Evolutionary conservation across 2,329 filamentous ascomycete species (phyloP).

Genomic region (Mollisiaceae sp.): DNA sequence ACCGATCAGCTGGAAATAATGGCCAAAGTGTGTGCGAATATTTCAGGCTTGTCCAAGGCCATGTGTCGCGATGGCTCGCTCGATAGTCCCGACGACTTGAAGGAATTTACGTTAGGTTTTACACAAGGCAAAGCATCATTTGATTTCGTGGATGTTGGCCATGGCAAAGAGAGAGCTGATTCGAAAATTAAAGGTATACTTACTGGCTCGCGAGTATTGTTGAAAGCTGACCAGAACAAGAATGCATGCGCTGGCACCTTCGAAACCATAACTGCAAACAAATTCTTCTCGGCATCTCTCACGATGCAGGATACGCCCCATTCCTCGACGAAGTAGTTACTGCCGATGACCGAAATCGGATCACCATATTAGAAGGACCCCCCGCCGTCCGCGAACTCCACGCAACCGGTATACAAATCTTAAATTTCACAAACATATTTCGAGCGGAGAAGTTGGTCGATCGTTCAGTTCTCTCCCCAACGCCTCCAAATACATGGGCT

Average conservation of each 20-base stretch:
- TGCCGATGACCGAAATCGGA: constrained; percentile 51
- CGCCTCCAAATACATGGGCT: constrained; percentile 38
- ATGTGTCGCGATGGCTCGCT: constrained; percentile 56
- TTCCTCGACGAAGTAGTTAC: constrained; percentile 60
- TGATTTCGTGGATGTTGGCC: constrained; percentile 68
- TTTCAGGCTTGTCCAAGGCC: constrained; percentile 55
- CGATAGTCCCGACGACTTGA: constrained; percentile 51
- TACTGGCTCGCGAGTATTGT: background rate
- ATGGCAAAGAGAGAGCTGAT: constrained; percentile 62
- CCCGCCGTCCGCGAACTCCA: constrained; percentile 56
- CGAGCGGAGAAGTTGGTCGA: constrained; percentile 57
- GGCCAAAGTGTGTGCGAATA: constrained; percentile 61
- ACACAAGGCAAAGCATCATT: constrained; percentile 63
- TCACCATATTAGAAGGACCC: constrained; percentile 60
- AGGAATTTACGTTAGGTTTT: constrained; percentile 64
- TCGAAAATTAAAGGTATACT: constrained; percentile 62
- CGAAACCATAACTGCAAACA: constrained; percentile 66
- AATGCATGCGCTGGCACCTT: constrained; percentile 58
- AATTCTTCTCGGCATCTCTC: constrained; percentile 65
- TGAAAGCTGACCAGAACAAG: constrained; percentile 34
- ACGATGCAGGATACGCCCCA: constrained; percentile 64
- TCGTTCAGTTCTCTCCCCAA: constrained; percentile 40
- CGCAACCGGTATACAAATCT: constrained; percentile 52
- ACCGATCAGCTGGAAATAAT: constrained; percentile 58
- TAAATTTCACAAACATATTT: constrained; percentile 58